These are phyloP conservation scores for Periconia sp. DNA, from an alignment of 2,329 filamentous ascomycete genomes.

Conservation along the genomic window DNA sequence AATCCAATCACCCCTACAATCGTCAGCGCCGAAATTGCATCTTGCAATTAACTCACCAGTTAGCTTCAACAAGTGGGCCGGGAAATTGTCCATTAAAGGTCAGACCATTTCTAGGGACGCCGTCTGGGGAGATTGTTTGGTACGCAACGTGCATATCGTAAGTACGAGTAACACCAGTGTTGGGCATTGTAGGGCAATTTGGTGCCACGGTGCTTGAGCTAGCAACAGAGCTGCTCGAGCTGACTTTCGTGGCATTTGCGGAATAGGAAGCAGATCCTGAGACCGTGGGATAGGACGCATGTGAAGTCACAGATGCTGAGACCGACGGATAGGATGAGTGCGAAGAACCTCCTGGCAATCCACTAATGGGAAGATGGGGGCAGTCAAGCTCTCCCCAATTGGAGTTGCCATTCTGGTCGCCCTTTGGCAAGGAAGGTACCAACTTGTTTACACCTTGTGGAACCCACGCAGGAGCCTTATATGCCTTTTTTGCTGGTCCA, in stretches of 20 bases:
- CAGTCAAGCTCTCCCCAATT: conserved; percentile 35
- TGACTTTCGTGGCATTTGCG: conserved; percentile 12
- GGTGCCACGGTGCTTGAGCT: conserved; percentile 16
- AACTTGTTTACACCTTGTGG: conserved; percentile 27
- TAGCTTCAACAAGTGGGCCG: conserved; percentile 39
- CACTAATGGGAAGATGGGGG: conserved; percentile 29
- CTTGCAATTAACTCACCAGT: conserved; percentile 19
- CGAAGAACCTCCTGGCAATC: conserved; percentile 19
- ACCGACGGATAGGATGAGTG: conserved; percentile 10
- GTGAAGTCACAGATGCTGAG: background rate
- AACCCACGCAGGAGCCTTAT: conserved; percentile 35
- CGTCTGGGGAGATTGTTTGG: conserved; percentile 36
- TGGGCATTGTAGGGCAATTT: conserved; percentile 32
- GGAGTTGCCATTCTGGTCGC: conserved; percentile 34
- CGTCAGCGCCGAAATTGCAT: conserved; percentile 10
- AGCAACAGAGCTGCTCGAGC: conserved; percentile 5
- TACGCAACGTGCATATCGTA: conserved; percentile 35
- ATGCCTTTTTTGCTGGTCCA: conserved; percentile 22
- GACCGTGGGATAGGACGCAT: conserved; percentile 13
- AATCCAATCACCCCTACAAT: conserved; percentile 36
- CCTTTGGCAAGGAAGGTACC: conserved; percentile 24
- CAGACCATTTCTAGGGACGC: conserved; percentile 33
- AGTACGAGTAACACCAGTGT: conserved; percentile 40
- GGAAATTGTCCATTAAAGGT: conserved; percentile 40
- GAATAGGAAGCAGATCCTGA: conserved; percentile 9